Evolutionary conservation across 179 eudicot species (phyloP), one percentile per base, ranked within the genome.

Genomic region (Beta macrorhiza): DNA sequence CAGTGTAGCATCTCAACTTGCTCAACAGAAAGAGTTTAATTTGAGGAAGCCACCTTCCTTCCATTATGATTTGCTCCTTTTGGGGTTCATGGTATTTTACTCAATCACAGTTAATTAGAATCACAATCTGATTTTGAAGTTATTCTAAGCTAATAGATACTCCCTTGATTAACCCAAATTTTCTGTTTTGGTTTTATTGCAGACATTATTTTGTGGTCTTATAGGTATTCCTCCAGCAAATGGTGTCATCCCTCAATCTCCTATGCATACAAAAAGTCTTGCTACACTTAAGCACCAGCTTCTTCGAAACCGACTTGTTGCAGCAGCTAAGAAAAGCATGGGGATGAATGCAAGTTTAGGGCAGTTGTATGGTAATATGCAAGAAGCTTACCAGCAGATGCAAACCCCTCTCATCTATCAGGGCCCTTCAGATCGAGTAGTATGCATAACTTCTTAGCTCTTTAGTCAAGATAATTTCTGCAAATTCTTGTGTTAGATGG

Each of bases 271-370:
- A 63, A 94, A 94, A 90, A 91, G 98, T 87, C 86, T 94, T 73
- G 98, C 96, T 10, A 94, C 98, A 76, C 97, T 94, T 67, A 94
- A 94, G 79, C 98, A 94, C 83, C 97, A 93, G 97, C 91, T 94
- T 84, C 96, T 94, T 17, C 84, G 98, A 44, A 93, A 92, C 78
- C 87, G 91, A 67, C 89, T 94, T n/a, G 98, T 93, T 51, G 79
- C 83, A 62, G 86, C 97, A 42, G 97, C 98, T 75, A 88, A 91
- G 44, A 76, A 85, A 83, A 92, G 96, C 79, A 93, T 93, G 83
- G 79, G 81, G 49, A 89, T 75, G 87, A 94, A 94, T 79, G 85
- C 93, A 81, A 94, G 92, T 85, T 86, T 94, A 84, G 93, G 91
- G 58, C 89, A 94, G 83, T 19, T 94, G 72, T 94, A 94, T 77